Percentiles rank a stretch among this genome's conserved stretches.
phyloP scores from a whole-genome alignment of 2,329 filamentous ascomycete species.

The Laburnicola sp. region DNA sequence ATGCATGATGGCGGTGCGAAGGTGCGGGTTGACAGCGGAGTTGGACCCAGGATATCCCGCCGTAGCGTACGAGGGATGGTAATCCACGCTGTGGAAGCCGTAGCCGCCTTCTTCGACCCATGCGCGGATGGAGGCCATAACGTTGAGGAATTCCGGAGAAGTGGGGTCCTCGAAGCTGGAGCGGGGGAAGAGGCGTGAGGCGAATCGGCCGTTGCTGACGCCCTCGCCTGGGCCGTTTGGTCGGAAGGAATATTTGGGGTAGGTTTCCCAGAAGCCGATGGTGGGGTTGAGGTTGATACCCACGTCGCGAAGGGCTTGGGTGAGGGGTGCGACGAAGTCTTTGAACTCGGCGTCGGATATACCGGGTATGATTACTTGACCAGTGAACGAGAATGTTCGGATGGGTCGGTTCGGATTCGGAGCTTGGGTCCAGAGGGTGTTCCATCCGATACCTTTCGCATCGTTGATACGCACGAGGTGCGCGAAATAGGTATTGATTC shows the following conservation, averaged over 20 bases:
- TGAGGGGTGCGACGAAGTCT: slow-evolving; percentile 25
- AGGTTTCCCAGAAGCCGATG: slow-evolving; percentile 23
- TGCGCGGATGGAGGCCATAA: slow-evolving; percentile 25
- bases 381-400: slow-evolving; percentile 20
- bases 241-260: slow-evolving; percentile 21
- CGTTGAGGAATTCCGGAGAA: slow-evolving; percentile 18
- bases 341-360: slow-evolving; percentile 20
- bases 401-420: slow-evolving; percentile 7
- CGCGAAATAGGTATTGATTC: slow-evolving; percentile 26
- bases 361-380: slow-evolving; percentile 24
- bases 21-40: slow-evolving; percentile 25
- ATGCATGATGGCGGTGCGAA: slow-evolving; percentile 32
- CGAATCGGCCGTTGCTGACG: slow-evolving; percentile 25
- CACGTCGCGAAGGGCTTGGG: slow-evolving; percentile 20
- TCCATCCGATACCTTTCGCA: slow-evolving; percentile 31
- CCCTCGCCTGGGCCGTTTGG: slow-evolving; percentile 24
- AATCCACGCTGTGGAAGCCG: slow-evolving; percentile 35
- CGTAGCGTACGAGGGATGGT: slow-evolving; percentile 23
- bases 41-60: slow-evolving; percentile 30
- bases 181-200: slow-evolving; percentile 39
- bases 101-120: slow-evolving; percentile 35
- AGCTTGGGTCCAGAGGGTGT: slow-evolving; percentile 21
- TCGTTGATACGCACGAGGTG: slow-evolving; percentile 29
- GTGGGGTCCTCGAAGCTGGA: slow-evolving; percentile 26
- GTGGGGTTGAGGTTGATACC: slow-evolving; percentile 24